A percentile compares a stretch with the other conserved stretches of the same genome.
Conservation (phyloP, 75 land plant genomes). For the Gnetum montanum region DNA sequence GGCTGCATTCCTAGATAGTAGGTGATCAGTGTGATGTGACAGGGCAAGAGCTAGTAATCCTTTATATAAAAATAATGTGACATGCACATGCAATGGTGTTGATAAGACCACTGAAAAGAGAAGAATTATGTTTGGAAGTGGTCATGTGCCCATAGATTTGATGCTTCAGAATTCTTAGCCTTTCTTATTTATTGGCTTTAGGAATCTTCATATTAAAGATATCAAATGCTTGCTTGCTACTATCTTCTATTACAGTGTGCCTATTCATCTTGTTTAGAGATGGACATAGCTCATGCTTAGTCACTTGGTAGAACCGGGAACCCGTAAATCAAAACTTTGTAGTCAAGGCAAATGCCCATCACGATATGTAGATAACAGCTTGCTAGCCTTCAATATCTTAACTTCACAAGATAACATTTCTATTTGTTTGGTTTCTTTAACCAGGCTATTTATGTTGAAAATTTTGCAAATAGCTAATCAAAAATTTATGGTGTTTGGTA, state of each 20-base stretch:
- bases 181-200: not conserved
- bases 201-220: not conserved
- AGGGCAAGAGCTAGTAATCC: no score
- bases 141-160: not conserved
- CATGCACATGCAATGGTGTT: not conserved
- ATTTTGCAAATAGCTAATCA: slow-evolving; percentile 6
- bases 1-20: no score
- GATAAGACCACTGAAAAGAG: not conserved
- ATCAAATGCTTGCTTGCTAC: no score
- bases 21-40: no score
- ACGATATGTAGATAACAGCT: slow-evolving; percentile 1
- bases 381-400: not conserved
- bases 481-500: not conserved
- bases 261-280: not conserved
- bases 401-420: not conserved
- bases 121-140: slow-evolving; percentile 6
- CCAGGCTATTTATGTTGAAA: not conserved
- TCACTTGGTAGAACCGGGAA: not conserved
- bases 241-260: not conserved
- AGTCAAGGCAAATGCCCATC: not conserved
- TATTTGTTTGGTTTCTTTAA: not conserved
- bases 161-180: not conserved
- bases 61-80: not conserved
- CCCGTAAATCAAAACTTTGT: not conserved
- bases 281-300: not conserved